These are phyloP conservation scores for Rhododendron williamsianum DNA, from an alignment of 148 eudicot species.

Conservation along the genomic window DNA sequence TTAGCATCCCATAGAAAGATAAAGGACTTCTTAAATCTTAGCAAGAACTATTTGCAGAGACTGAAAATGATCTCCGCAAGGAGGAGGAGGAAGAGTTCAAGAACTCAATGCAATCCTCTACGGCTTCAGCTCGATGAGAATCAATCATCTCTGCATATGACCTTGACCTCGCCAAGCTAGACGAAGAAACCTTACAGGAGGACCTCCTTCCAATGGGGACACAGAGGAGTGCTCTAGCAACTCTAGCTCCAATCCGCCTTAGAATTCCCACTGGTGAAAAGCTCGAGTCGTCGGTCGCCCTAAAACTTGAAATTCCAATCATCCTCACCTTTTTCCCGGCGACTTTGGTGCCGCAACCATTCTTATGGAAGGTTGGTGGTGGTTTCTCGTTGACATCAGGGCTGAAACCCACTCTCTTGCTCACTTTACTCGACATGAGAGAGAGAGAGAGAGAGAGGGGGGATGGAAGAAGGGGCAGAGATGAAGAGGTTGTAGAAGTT, in stretches of 20 bases:
- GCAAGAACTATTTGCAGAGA: constrained; percentile 17
- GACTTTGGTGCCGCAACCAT: constrained; percentile 7
- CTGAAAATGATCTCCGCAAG: constrained; percentile 23
- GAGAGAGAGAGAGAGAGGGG: not conserved
- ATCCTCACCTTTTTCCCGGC: constrained; percentile 15
- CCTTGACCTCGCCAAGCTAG: constrained; percentile 33
- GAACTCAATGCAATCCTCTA: constrained; percentile 58
- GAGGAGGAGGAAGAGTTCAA: constrained; percentile 33
- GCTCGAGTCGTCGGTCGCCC: constrained; percentile 6
- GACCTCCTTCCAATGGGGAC: constrained; percentile 20
- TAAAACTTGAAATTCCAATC: constrained; percentile 9
- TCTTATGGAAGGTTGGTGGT: constrained; percentile 3
- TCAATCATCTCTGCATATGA: constrained; percentile 40
- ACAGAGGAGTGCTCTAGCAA: constrained; percentile 22
- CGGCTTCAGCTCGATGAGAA: constrained; percentile 52
- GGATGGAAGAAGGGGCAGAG: not conserved
- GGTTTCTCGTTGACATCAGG: constrained; percentile 12
- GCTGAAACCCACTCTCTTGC: constrained; percentile 22
- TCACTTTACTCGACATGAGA: constrained; percentile 17
- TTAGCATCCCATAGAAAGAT: not conserved
- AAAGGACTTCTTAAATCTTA: not conserved
- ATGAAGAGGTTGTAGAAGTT: constrained; percentile 1
- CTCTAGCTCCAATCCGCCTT: constrained; percentile 22
- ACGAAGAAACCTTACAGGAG: constrained; percentile 40
- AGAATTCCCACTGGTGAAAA: constrained; percentile 29